Conservation (phyloP, 805 yeast genomes). For the Cyberlindnera xylosilytica region DNA sequence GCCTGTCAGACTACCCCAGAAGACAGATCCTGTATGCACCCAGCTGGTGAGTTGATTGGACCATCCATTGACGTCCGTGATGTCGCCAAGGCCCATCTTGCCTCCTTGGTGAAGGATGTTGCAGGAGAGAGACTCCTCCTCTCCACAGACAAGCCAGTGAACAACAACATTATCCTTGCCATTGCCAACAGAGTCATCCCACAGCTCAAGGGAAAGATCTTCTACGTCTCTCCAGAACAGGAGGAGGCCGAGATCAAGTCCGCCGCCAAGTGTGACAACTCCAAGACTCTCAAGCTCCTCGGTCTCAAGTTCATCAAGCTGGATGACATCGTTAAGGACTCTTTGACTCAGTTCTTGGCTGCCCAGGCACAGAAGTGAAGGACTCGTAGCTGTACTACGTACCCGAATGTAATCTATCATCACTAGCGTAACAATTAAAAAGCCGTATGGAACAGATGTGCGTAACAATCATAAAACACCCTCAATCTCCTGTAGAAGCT, state of each 20-base stretch:
- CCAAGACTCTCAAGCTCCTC: constrained; percentile 21
- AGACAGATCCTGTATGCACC: no score
- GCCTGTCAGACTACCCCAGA: constrained; percentile 24
- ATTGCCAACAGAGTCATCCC: constrained; percentile 35
- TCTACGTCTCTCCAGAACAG: constrained; percentile 34
- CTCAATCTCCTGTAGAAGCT: constrained; percentile 40
- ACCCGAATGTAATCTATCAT: no score
- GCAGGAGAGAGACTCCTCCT: constrained; percentile 28
- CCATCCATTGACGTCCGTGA: constrained; percentile 49
- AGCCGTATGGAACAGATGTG: no score
- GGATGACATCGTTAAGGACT: constrained; percentile 38
- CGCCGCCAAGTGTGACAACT: constrained; percentile 7
- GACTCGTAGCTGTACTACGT: no score
- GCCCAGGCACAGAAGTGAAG: no score
- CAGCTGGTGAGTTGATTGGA: background rate
- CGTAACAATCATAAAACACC: background rate
- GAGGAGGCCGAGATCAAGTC: background rate
- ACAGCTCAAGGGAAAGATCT: constrained; percentile 33
- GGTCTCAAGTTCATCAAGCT: constrained; percentile 39
- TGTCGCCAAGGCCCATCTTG: constrained; percentile 49
- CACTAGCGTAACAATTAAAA: background rate
- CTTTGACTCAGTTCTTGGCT: constrained; percentile 32
- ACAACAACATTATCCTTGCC: constrained; percentile 11
- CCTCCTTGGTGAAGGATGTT: constrained; percentile 36
- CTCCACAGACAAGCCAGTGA: constrained; percentile 5